Evolutionary conservation across 208 protist species (phyloP), one percentile per base, ranked within the genome.

Genomic region (Acanthamoeba sp.): DNA sequence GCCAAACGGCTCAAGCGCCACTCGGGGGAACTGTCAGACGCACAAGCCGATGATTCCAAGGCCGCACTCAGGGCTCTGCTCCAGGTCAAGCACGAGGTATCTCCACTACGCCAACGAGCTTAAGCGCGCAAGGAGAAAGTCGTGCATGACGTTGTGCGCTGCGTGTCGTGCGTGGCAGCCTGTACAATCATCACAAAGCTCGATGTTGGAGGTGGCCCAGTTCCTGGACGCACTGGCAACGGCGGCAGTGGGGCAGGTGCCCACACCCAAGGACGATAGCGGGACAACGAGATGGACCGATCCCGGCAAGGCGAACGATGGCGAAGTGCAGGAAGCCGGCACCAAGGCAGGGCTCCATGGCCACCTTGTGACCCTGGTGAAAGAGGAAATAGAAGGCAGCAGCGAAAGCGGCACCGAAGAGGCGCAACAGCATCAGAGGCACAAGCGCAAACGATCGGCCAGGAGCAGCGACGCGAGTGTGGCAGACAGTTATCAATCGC

Each of bases 141-240:
- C n/a, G n/a, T n/a, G n/a, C n/a, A n/a, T n/a, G n/a, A n/a, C n/a
- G n/a, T n/a, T n/a, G n/a, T n/a, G n/a, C 36, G 18, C 29, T 32
- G 16, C 38, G 16, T 38, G 71, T 55, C 38, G 16, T 27, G 34
- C 5, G 76, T 48, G 6, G 0, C 9, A 2, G 24, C 12, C 42
- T 55, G 29, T 16, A 18, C 40, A 55, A 24, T 9, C 36, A 16
- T 22, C 76, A 14, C 76, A 84, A 40, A 55, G 22, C 18, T 84
- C 76, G 14, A 55, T 84, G 40, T 40, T 84, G 7, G 76, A 84
- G 40, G 76, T 84, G 12, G 76, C 76, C 76, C 42, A 55, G 10
- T 84, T 84, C 32, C 42, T 84, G 14, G 76, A 84, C 40, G 76
- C 76, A 4, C 76, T 84, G 1, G 76, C 76, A 12, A 24, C 76